Percentiles rank a stretch among this genome's conserved stretches.
These are phyloP conservation scores for Sporothrix dimorphospora DNA, from an alignment of 2,329 filamentous ascomycete species.

Conservation along the genomic window DNA sequence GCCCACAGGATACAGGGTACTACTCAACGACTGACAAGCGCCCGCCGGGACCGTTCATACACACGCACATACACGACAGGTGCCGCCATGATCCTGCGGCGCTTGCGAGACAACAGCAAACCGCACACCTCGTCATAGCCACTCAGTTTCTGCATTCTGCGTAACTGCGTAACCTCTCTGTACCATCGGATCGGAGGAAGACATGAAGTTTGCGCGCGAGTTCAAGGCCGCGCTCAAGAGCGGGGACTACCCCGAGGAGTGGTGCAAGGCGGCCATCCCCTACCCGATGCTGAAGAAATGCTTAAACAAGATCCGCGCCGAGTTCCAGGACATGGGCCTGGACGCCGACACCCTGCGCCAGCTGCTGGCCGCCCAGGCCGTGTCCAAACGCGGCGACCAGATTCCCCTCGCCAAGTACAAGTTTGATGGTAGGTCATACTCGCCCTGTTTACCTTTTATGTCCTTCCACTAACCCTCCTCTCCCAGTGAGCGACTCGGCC, in stretches of 20 bases:
- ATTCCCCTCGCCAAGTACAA: conserved; percentile 52
- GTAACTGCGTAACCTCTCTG: neutral
- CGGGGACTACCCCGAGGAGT: conserved; percentile 69
- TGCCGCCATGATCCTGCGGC: conserved; percentile 23
- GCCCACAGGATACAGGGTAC: neutral
- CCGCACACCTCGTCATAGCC: conserved; percentile 6
- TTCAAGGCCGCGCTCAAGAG: conserved; percentile 68
- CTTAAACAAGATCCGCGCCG: conserved; percentile 75
- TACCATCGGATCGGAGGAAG: neutral
- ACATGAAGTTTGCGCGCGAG: conserved; percentile 85
- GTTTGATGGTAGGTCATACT: conserved; percentile 49
- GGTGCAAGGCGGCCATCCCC: conserved; percentile 75
- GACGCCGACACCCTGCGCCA: conserved; percentile 70
- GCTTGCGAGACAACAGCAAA: conserved; percentile 10
- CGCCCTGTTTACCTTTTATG: neutral
- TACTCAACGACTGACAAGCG: neutral
- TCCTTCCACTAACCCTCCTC: neutral
- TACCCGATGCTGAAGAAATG: conserved; percentile 88
- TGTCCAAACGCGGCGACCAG: conserved; percentile 39
- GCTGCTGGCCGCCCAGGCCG: conserved; percentile 59
- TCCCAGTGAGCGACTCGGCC: conserved; percentile 32
- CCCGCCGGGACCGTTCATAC: neutral
- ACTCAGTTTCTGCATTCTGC: neutral
- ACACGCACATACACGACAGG: neutral
- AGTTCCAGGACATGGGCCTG: conserved; percentile 72